Base-by-base conservation (phyloP, 78 protist species). In the Monosiga brevicollis region DNA sequence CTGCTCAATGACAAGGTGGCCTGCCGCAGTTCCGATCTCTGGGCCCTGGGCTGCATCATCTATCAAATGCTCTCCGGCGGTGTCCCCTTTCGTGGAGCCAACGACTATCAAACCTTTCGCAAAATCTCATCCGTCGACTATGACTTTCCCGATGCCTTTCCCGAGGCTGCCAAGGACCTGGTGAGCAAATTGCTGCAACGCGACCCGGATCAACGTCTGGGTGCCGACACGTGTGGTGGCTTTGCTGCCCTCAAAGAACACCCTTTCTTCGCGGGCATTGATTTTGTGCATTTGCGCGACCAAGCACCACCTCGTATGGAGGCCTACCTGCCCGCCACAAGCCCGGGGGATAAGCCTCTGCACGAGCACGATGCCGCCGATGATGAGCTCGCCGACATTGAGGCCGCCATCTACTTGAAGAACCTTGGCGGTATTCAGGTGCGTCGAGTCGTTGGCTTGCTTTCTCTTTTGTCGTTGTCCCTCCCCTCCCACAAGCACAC, bases 1-100 rank as follows among this genome's bases (percentile, higher is more conserved):
- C 23, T 3, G 35, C n/a, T 62, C n/a, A 20, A 6, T 6, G n/a
- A 20, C 35, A 3, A 3, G 73, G 11, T 6, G 35, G 73, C 25
- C 15, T 24, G 81, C n/a, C 78, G 26, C 42, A 41, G 71, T 6
- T 82, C 95, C 23, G 97, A 95, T 70, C 41, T 93, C 42, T 95
- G 97, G 97, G 89, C 94, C 26, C 82, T 87, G 40, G 97, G 95
- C 9, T 95, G 97, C 83, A 81, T 93, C 32, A 3, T 95, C 39
- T 95, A 80, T 80, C 97, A 95, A 55, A 35, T 95, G 85, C 76
- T 89, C 2, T 43, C 92, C 25, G 95, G 96, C 6, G 80, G 82
- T 55, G 76, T 74, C 2, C 90, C 90, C 2, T 87, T 76, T 78
- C 34, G 35, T 1, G 90, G 79, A 0, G 86, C 37, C 34, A 85